Conservation (phyloP, 1,139 yeast species). For the Candida freyschussii region DNA sequence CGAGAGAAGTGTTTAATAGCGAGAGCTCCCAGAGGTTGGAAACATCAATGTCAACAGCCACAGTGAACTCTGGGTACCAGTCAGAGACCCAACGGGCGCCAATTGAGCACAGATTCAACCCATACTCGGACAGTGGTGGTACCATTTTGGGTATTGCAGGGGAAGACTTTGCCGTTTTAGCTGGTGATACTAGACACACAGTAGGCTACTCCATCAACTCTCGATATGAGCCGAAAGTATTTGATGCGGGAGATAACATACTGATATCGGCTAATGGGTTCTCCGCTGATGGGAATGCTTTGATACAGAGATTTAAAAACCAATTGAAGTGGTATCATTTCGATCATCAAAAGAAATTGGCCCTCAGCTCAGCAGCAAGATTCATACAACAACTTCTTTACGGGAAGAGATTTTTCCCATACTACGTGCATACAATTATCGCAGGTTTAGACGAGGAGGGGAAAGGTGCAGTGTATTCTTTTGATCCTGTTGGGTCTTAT, state of each 20-base stretch:
- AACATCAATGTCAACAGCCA: conserved; percentile 25
- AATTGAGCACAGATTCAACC: conserved; percentile 91
- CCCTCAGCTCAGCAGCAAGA: conserved; percentile 77
- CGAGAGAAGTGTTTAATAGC: too few relatives aligned
- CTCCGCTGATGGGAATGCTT: conserved; percentile 90
- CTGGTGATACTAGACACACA: conserved; percentile 97
- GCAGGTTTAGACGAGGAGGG: conserved; percentile 96
- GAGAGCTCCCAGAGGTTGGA: not conserved
- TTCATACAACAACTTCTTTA: conserved; percentile 85
- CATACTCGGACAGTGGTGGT: conserved; percentile 96
- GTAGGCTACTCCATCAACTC: conserved; percentile 92
- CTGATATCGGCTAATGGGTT: conserved; percentile 93
- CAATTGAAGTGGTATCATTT: conserved; percentile 93
- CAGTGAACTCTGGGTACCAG: conserved; percentile 60
- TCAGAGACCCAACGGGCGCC: conserved; percentile 53
- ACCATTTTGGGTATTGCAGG: conserved; percentile 97
- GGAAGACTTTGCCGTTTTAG: conserved; percentile 91
- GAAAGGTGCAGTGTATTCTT: conserved; percentile 90
- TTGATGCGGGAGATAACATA: conserved; percentile 83
- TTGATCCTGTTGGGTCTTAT: conserved; percentile 96
- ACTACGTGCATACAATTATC: conserved; percentile 88
- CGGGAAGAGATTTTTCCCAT: conserved; percentile 94
- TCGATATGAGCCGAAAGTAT: conserved; percentile 87
- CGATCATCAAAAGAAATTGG: conserved; percentile 71
- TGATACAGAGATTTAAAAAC: conserved; percentile 70